phyloP scores from a whole-genome alignment of 1,284 basidiomycete species.

The Trichosporon sp. region DNA sequence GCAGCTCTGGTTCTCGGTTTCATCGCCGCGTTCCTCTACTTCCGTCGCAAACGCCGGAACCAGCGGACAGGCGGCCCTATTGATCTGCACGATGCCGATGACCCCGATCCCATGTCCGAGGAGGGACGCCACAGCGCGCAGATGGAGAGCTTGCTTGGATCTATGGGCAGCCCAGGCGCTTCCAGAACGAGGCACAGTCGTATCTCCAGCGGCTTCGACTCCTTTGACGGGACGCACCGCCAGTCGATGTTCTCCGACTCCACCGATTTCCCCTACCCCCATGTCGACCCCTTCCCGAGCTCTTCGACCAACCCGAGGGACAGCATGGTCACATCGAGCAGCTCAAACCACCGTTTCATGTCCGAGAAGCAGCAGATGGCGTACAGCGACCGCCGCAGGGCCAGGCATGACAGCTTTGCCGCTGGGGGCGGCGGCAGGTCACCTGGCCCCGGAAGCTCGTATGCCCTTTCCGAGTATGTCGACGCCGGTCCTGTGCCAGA shows the following conservation, averaged over 20 bases:
- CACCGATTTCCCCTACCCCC: not conserved
- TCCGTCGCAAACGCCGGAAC: constrained; percentile 1
- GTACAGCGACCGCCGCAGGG: not conserved
- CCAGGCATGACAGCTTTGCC: not conserved
- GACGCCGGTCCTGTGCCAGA: not conserved
- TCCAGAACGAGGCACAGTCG: not conserved
- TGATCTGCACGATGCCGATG: not conserved
- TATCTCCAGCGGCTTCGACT: constrained; percentile 1
- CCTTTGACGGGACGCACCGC: not conserved
- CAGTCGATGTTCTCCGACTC: not conserved
- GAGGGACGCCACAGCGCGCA: not conserved
- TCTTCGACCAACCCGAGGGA: not conserved
- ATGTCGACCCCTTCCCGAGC: not conserved
- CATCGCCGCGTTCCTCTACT: constrained; percentile 7
- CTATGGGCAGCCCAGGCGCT: not conserved
- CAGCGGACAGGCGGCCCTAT: not conserved
- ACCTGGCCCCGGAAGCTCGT: not conserved
- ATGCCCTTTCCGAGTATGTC: not conserved
- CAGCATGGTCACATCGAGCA: not conserved
- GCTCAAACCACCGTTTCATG: constrained; percentile 2
- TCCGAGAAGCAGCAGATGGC: constrained; percentile 1
- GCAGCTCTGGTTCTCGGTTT: constrained; percentile 1
- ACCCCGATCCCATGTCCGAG: not conserved
- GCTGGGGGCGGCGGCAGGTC: not conserved
- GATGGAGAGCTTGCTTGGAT: not conserved